Base-by-base conservation (phyloP, 176 grass and related monocot species). In the Cocos nucifera region DNA sequence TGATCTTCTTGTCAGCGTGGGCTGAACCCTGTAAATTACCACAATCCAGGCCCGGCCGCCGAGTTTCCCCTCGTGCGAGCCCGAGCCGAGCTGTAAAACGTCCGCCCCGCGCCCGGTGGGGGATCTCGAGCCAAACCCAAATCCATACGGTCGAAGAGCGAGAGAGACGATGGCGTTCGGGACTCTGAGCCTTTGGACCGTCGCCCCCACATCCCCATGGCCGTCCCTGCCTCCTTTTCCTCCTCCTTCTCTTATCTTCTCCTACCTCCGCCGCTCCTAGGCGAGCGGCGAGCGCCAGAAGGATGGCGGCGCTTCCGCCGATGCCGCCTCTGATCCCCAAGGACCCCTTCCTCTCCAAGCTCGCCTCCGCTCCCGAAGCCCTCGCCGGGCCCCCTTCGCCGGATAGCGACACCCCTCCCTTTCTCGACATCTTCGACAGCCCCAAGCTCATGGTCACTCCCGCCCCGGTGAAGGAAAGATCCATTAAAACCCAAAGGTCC, bases 401-500 rank as follows among this genome's bases (percentile, higher is more conserved):
- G 0, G 29, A 73, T 29, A 18, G 27, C 27, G 70, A 90, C 64
- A 72, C 72, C 69, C 79, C 85, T 64, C 87, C 87, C 52, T 90
- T 79, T 57, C 75, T 90, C 51, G 75, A 86, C 72, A 71, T 90
- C 75, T 90, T 90, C 75, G 79, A 82, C 53, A 82, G 68, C 79
- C 69, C 87, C 72, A 86, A 82, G 61, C 87, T 90, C 69, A 86
- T 90, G 82, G 73, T 82, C 52, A 70, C 82, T 53, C 87, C 87
- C 17, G 72, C 82, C 22, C 87, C 86, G 87, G 87, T 90, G 15
- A 58, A n/a, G n/a, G n/a, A n/a, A n/a, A n/a, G n/a, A n/a, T n/a
- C n/a, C n/a, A n/a, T n/a, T n/a, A n/a, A n/a, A n/a, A n/a, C n/a
- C n/a, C n/a, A n/a, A n/a, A n/a, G n/a, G n/a, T n/a, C 21, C 21